Evolutionary conservation across 2,329 filamentous ascomycete species (phyloP).

Genomic region (Periconia digitata): DNA sequence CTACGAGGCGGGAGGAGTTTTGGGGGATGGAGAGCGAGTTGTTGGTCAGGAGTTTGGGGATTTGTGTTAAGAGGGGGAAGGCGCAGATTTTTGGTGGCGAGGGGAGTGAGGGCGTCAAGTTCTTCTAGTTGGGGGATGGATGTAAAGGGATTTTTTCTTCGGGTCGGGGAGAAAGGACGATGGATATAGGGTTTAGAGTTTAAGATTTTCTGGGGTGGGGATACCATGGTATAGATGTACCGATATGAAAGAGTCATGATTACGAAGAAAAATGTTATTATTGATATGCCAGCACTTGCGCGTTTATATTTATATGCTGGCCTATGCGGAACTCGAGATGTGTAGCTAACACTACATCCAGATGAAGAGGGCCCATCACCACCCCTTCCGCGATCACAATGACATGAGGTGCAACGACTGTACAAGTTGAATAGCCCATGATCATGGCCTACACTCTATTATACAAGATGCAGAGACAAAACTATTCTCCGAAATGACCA

Average conservation of each 20-base stretch:
- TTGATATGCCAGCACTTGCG: not conserved
- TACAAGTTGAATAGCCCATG: not conserved
- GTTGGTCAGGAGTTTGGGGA: slow-evolving; percentile 73
- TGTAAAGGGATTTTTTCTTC: too few relatives aligned
- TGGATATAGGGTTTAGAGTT: not conserved
- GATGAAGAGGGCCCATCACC: not conserved
- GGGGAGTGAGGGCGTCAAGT: slow-evolving; percentile 84
- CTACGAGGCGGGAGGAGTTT: slow-evolving; percentile 68
- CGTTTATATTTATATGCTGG: too few relatives aligned
- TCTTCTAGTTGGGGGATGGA: slow-evolving; percentile 64
- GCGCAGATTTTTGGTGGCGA: slow-evolving; percentile 92
- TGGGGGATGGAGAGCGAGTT: slow-evolving; percentile 85
- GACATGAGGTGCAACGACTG: not conserved
- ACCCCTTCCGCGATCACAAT: not conserved
- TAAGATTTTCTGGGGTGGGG: not conserved
- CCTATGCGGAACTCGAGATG: not conserved
- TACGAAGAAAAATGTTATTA: not conserved
- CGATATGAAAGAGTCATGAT: too few relatives aligned
- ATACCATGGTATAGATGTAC: too few relatives aligned
- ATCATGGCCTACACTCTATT: not conserved
- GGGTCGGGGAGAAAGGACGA: too few relatives aligned
- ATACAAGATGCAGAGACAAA: not conserved
- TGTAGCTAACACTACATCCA: not conserved
- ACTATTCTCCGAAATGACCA: not conserved
- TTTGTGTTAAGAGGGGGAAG: slow-evolving; percentile 86